Evolutionary conservation across 495 filamentous ascomycete genomes (phyloP).

Genomic region (Bryoglossum gracile): DNA sequence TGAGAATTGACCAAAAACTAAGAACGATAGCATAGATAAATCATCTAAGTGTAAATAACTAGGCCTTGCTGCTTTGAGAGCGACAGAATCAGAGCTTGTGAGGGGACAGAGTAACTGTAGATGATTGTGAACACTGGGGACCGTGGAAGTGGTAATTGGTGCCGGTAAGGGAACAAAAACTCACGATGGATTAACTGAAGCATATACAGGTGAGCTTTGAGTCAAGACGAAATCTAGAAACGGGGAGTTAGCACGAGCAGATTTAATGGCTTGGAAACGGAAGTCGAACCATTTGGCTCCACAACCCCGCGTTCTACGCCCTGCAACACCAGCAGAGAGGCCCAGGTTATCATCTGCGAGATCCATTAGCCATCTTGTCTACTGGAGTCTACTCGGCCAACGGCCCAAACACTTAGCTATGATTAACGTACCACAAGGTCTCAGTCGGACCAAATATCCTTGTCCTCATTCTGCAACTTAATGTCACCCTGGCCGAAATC

Average conservation of each 20-base stretch:
- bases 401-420: no score
- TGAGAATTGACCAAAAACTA: no score
- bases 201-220: slow-evolving; percentile 32
- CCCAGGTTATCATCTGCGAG: slow-evolving; percentile 37
- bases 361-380: neutral
- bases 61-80: no score
- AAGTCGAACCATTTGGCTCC: slow-evolving; percentile 30
- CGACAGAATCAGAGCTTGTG: no score
- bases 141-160: no score
- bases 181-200: slow-evolving; percentile 27
- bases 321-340: slow-evolving; percentile 33
- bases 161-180: no score
- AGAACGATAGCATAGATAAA: no score
- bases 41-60: no score
- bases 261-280: neutral
- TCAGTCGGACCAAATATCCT: slow-evolving; percentile 39
- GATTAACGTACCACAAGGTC: slow-evolving; percentile 27
- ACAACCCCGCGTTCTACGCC: slow-evolving; percentile 36
- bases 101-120: no score
- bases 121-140: no score
- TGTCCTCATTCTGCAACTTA: slow-evolving; percentile 33
- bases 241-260: neutral
- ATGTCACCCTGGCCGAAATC: slow-evolving; percentile 32
- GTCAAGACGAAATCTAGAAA: slow-evolving; percentile 32
- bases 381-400: neutral